Conservation (phyloP, 1,284 basidiomycete species). For the Cystobasidium pallidum region DNA sequence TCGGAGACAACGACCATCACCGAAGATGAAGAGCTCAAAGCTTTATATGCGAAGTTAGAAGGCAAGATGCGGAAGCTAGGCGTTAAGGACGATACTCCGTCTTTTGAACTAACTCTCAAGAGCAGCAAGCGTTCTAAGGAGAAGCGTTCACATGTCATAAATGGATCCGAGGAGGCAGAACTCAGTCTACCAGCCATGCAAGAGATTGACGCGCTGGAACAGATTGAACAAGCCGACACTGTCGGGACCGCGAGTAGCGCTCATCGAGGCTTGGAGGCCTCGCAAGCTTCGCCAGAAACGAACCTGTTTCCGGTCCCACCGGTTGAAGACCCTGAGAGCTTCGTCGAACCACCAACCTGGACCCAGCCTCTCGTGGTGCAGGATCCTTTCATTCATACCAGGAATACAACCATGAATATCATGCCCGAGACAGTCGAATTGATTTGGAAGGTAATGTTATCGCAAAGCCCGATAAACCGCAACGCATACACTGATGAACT, state of each 20-base stretch:
- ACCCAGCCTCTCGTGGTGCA: conserved; percentile 54
- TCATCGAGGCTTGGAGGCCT: conserved; percentile 5
- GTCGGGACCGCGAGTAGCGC: background rate
- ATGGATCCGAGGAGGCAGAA: background rate
- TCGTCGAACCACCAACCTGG: conserved; percentile 52
- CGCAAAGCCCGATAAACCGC: background rate
- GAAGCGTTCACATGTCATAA: background rate
- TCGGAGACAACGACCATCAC: conserved; percentile 14
- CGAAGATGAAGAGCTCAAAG: conserved; percentile 13
- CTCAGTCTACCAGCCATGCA: conserved; percentile 3
- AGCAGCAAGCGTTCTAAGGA: background rate
- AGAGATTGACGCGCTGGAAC: conserved; percentile 8
- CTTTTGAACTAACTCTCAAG: background rate
- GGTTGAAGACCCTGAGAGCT: conserved; percentile 45
- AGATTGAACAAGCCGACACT: background rate
- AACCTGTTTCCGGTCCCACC: conserved; percentile 35
- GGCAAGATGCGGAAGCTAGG: conserved; percentile 7
- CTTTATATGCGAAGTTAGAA: background rate
- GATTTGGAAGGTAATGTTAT: conserved; percentile 39
- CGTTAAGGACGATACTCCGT: background rate
- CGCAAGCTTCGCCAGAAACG: conserved; percentile 10
- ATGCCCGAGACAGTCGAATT: conserved; percentile 47
- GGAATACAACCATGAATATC: conserved; percentile 56
- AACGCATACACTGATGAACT: background rate
- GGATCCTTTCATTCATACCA: conserved; percentile 56